Evolutionary conservation across 1,139 yeast species (phyloP).

Genomic region (Ogataea hybrid): DNA sequence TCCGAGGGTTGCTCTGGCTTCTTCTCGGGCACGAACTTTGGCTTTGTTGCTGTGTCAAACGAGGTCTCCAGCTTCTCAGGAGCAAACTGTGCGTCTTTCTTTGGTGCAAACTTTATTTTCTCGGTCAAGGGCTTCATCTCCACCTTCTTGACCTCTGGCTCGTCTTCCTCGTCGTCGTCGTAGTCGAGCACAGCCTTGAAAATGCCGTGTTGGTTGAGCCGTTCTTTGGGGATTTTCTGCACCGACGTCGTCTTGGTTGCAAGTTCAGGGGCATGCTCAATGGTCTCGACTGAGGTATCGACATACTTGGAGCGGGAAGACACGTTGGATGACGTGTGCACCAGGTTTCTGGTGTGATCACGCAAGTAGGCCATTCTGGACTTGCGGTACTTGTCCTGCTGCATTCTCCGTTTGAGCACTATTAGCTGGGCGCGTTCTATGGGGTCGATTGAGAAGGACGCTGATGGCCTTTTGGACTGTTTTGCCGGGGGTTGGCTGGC

Average conservation of each 20-base stretch:
- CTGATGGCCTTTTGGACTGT: slow-evolving; percentile 1
- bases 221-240: slow-evolving; percentile 20
- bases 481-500: slow-evolving; percentile 4
- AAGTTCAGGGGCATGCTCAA: slow-evolving; percentile 11
- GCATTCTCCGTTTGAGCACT: slow-evolving; percentile 31
- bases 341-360: slow-evolving; percentile 28
- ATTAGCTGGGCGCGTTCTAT: slow-evolving; percentile 31
- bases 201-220: slow-evolving; percentile 26
- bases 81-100: slow-evolving; percentile 16
- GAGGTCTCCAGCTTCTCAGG: slow-evolving; percentile 12
- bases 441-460: slow-evolving; percentile 26
- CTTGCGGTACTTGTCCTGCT: slow-evolving; percentile 30
- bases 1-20: not conserved
- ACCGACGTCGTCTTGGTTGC: not conserved
- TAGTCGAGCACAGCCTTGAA: slow-evolving; percentile 24
- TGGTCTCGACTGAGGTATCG: slow-evolving; percentile 22
- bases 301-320: slow-evolving; percentile 16
- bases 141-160: slow-evolving; percentile 4
- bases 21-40: slow-evolving; percentile 18
- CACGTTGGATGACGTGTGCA: slow-evolving; percentile 13
- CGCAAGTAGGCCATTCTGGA: slow-evolving; percentile 26
- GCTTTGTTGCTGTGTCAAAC: slow-evolving; percentile 18
- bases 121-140: slow-evolving; percentile 19
- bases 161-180: slow-evolving; percentile 16
- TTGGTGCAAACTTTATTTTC: slow-evolving; percentile 23